phyloP scores from a whole-genome alignment of 148 eudicot species.

The Heliamphora exappendiculata region DNA sequence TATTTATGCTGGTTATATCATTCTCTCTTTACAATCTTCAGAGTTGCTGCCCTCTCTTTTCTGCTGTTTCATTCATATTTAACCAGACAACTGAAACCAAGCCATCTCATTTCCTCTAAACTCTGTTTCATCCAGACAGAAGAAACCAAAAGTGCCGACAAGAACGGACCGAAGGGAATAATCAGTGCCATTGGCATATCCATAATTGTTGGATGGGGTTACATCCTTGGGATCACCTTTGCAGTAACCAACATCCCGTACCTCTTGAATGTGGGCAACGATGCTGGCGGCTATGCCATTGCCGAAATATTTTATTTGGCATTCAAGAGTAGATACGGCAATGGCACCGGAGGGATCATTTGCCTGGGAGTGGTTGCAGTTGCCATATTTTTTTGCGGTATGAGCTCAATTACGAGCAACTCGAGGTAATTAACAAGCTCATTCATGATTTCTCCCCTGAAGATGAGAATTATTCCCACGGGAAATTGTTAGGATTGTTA shows the following conservation, averaged over 20 bases:
- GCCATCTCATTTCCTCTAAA: conserved; percentile 4
- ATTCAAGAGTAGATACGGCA: conserved; percentile 78
- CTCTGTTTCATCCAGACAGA: conserved; percentile 68
- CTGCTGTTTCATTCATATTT: not conserved
- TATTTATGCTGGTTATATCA: too few species aligned
- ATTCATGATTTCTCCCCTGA: not conserved
- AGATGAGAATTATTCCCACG: not conserved
- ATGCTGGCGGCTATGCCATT: conserved; percentile 94
- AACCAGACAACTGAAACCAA: conserved; percentile 8
- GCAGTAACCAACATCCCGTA: conserved; percentile 74
- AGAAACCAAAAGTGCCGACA: conserved; percentile 89
- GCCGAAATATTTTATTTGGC: conserved; percentile 80
- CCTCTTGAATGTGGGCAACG: conserved; percentile 59
- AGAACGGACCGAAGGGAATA: conserved; percentile 92
- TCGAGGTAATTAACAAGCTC: conserved; percentile 64
- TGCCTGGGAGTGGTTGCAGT: conserved; percentile 83
- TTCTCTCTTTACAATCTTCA: too few species aligned
- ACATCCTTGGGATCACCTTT: conserved; percentile 86
- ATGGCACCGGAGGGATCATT: conserved; percentile 75
- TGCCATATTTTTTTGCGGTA: conserved; percentile 90
- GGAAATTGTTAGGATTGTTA: too few species aligned
- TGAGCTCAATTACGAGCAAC: conserved; percentile 93
- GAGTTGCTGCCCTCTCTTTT: too few species aligned
- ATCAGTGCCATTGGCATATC: conserved; percentile 90
- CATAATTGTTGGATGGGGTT: conserved; percentile 86